phyloP scores from a whole-genome alignment of 371 early-diverging fungal genomes.

The Hamiltosporidium tvaerminnensis region DNA sequence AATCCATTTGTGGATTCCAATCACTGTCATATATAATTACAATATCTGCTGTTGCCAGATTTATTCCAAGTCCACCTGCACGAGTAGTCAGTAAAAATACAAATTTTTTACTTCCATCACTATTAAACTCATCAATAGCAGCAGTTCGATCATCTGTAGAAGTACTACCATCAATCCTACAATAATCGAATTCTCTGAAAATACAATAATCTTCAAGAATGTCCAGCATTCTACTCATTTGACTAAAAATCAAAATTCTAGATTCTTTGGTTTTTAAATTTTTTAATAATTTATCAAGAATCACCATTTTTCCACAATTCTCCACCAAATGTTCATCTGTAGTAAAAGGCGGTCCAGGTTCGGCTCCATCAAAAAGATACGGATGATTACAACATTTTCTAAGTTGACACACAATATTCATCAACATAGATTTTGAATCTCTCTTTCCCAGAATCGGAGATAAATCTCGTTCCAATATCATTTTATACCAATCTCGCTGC shows the following conservation, averaged over 20 bases:
- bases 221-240: slow-evolving; percentile 85
- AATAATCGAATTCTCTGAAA: slow-evolving; percentile 61
- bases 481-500: slow-evolving; percentile 88
- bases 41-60: slow-evolving; percentile 82
- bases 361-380: slow-evolving; percentile 76
- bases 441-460: slow-evolving; percentile 55
- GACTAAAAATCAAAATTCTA: slow-evolving; percentile 83
- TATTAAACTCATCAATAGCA: slow-evolving; percentile 82
- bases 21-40: slow-evolving; percentile 92
- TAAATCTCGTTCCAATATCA: slow-evolving; percentile 80
- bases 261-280: slow-evolving; percentile 71
- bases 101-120: slow-evolving; percentile 65
- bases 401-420: slow-evolving; percentile 98
- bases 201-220: slow-evolving; percentile 91
- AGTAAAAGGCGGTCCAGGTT: slow-evolving; percentile 75
- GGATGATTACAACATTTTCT: slow-evolving; percentile 97
- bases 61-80: slow-evolving; percentile 94
- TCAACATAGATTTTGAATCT: slow-evolving; percentile 61
- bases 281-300: slow-evolving; percentile 74
- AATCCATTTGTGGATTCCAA: slow-evolving; percentile 97
- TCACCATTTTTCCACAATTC: slow-evolving; percentile 80
- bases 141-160: slow-evolving; percentile 73
- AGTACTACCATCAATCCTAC: slow-evolving; percentile 90
- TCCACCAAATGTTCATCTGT: slow-evolving; percentile 65
- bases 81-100: slow-evolving; percentile 87